Percentiles rank a stretch among this genome's conserved stretches.
These are phyloP conservation scores for Trichoderma arundinaceum DNA, from an alignment of 2,329 filamentous ascomycete species.

Conservation along the genomic window DNA sequence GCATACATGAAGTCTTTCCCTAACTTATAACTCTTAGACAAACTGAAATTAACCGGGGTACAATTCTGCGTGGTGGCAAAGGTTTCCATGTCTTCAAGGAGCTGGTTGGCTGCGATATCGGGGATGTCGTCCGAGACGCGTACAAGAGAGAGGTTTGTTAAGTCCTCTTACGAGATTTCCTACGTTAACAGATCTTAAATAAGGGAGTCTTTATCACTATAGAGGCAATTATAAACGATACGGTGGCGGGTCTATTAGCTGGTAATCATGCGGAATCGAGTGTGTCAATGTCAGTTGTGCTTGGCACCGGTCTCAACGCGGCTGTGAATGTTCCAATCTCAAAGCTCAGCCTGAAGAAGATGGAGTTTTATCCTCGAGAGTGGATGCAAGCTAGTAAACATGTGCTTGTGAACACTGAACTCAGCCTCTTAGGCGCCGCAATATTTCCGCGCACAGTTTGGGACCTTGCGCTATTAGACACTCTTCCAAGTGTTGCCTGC, in stretches of 20 bases:
- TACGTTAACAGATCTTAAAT: too few species aligned
- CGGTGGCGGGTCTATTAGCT: not conserved
- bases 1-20: too few species aligned
- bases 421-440: not conserved
- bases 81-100: not conserved
- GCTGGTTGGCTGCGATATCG: not conserved
- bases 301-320: not conserved
- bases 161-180: not conserved
- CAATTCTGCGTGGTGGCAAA: not conserved
- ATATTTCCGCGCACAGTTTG: not conserved
- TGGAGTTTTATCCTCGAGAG: not conserved
- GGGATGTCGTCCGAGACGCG: not conserved
- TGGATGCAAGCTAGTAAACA: not conserved
- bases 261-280: not conserved
- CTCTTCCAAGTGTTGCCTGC: not conserved
- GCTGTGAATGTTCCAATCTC: not conserved
- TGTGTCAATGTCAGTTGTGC: not conserved
- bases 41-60: not conserved
- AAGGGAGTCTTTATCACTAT: not conserved
- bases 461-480: not conserved
- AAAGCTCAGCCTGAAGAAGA: not conserved
- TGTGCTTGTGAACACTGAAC: slow-evolving; percentile 3
- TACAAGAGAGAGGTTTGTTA: not conserved
- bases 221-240: not conserved
- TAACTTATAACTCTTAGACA: not conserved